These are phyloP conservation scores for Hemileccinum rubropunctum DNA, from an alignment of 768 basidiomycete genomes.

Conservation along the genomic window DNA sequence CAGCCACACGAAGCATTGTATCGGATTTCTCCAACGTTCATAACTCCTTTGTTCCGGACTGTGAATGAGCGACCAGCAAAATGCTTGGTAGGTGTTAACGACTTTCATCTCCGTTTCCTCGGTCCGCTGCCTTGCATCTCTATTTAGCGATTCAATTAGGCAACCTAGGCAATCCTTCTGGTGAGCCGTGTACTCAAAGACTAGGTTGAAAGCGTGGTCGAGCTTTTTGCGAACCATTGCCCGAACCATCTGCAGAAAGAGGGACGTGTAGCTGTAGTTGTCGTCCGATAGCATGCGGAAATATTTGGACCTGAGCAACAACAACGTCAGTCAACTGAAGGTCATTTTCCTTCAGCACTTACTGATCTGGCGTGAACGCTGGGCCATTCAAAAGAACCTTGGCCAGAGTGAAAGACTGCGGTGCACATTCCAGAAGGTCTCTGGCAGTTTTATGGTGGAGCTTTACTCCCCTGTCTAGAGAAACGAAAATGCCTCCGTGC, in stretches of 20 bases:
- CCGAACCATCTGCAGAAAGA: background rate
- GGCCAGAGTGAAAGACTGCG: background rate
- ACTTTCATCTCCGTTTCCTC: background rate
- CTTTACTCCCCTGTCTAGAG: background rate
- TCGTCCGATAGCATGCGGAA: no score
- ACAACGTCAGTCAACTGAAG: no score
- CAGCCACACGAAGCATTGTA: slow-evolving; percentile 1
- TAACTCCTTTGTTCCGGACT: background rate
- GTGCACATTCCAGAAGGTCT: background rate
- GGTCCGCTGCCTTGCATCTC: background rate
- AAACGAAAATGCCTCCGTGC: background rate
- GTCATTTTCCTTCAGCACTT: background rate
- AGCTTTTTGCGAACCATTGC: background rate
- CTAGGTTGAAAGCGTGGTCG: background rate
- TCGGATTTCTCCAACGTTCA: background rate
- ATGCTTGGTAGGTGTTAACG: background rate
- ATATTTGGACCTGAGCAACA: no score
- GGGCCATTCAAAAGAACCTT: slow-evolving; percentile 6
- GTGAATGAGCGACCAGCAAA: background rate
- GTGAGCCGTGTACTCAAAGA: background rate
- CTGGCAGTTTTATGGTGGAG: background rate
- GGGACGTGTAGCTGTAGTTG: background rate
- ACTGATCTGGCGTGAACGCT: background rate
- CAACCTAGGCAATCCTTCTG: background rate
- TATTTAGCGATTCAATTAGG: background rate